Evolutionary conservation across 352 stramenopile genomes (phyloP).

Genomic region (Phytopythium kandeliae): DNA sequence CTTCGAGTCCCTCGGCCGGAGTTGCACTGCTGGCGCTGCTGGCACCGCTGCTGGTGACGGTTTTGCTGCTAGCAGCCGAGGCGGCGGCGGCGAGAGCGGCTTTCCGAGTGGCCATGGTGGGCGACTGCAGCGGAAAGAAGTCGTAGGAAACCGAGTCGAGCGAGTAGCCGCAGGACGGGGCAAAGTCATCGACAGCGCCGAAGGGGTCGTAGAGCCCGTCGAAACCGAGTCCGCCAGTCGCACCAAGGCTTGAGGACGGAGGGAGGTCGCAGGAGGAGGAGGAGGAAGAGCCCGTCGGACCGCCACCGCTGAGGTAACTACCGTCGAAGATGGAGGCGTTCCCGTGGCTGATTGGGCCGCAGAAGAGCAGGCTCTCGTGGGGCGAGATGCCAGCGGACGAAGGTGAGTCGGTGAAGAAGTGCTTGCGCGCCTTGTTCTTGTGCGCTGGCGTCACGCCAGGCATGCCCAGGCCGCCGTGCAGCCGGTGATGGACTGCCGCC

Average conservation of each 20-base stretch:
- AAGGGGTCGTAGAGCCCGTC: conserved; percentile 40
- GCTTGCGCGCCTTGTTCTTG: conserved; percentile 34
- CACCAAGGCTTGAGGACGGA: conserved; percentile 10
- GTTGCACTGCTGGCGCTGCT: conserved; percentile 8
- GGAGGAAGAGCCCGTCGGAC: neutral
- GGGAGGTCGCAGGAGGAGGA: conserved; percentile 11
- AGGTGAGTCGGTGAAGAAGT: conserved; percentile 39
- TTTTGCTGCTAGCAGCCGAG: neutral
- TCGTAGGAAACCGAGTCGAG: conserved; percentile 45
- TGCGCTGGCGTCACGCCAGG: conserved; percentile 7
- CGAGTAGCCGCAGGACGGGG: conserved; percentile 36
- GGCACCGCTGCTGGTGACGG: conserved; percentile 4
- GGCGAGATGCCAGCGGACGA: conserved; percentile 26
- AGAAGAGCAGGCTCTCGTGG: conserved; percentile 25
- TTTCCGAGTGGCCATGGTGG: conserved; percentile 36
- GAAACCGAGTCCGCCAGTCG: conserved; percentile 23
- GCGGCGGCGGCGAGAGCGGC: conserved; percentile 4
- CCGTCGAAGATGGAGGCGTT: conserved; percentile 25
- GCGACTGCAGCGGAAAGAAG: conserved; percentile 44
- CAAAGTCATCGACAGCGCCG: conserved; percentile 40
- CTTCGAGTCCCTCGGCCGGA: conserved; percentile 28
- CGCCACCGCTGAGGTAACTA: conserved; percentile 11
- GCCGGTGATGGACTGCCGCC: conserved; percentile 7
- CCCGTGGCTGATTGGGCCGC: conserved; percentile 17
- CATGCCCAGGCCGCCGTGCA: neutral